Base-by-base conservation (phyloP, 495 filamentous ascomycete species). In the Acidiella bohemica region DNA sequence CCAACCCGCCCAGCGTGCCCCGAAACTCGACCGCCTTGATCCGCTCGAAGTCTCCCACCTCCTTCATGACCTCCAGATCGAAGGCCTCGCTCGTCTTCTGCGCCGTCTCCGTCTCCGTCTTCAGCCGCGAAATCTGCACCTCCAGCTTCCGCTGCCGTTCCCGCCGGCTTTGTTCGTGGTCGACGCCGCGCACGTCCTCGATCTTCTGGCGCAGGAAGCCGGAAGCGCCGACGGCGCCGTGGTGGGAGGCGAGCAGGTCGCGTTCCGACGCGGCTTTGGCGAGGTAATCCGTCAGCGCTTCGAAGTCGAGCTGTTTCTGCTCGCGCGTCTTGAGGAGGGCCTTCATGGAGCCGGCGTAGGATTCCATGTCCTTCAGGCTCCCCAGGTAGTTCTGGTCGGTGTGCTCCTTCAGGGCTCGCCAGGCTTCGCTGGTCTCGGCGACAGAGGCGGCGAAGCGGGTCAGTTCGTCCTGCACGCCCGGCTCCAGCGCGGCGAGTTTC, bases 281-380 rank as follows among this genome's bases (percentile, higher is more conserved):
- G 41, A 93, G 83, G 59, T 96, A 96, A 53, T 94, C 88, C 16
- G 85, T 93, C 21, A 96, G 67, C 28, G 81, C 90, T 62, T 97
- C 90, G 56, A 88, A 93, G 61, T 97, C 90, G 29, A 96, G 78
- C 56, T 97, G 90, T 57, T 96, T 97, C 63, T 92, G 86, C 62
- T 97, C 92, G 16, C 90, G 78, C 5, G 81, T 81, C 64, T 93
- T 93, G 53, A 97, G 73, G 2, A 96, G 76, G 22, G 76, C 64
- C 59, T 93, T 92, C 13, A 96, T 60, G 1, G 84, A 77, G 14
- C 73, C 59, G 55, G 82, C 84, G 61, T 96, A 97, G 20, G 84
- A 77, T 44, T 84, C 79, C 86, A 96, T 93, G 57, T 96, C 92
- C 13, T 84, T 72, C 23, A 97, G 67, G 8, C 78, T 83, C 46